Evolutionary conservation across 2,329 filamentous ascomycete genomes (phyloP), one percentile per base, ranked within the genome.

Genomic region (Penicillium sp.): DNA sequence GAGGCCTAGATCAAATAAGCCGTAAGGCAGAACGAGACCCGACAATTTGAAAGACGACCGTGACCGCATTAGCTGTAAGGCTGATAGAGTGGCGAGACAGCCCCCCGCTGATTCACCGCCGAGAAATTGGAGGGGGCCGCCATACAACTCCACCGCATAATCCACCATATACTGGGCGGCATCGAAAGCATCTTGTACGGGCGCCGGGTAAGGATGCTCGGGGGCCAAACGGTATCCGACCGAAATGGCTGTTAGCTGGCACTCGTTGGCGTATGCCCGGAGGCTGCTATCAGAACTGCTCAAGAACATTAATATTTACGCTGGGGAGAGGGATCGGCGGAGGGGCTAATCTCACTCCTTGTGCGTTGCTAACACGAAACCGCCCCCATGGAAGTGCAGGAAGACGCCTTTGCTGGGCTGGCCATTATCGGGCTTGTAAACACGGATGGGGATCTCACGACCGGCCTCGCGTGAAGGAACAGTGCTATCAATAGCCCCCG

Each of bases 171-270:
- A 30, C 41, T 43, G 16, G 22, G 41, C 41, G 25, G 25, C 41
- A 43, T 43, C 41, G 6, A 43, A n/a, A 11, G 41, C 25, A 43
- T 43, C 41, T 1, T 43, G 41, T 0, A 43, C 22, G 3, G 41
- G 61, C 2, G 82, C 81, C 0, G 84, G 84, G 65, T 78, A 85
- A 0, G 82, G 81, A 61, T 85, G 56, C 64, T 87, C 83, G 0
- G 84, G 84, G 0, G 83, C 83, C 17, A 84, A 77, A 28, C 84
- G 76, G 65, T 87, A 87, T 1, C 83, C 84, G 8, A 85, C 77
- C 0, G 79, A 82, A 12, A 86, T 67, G 16, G 81, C 78, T 0
- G 78, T 78, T 3, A 84, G 55, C 37, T 78, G 70, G 44, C 73
- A 77, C 28, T 71, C 67, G 59, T 84, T 75, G 45, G 82, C 81